Conservation (phyloP, 1,139 yeast genomes). For the Arxiozyma slooffiae region DNA sequence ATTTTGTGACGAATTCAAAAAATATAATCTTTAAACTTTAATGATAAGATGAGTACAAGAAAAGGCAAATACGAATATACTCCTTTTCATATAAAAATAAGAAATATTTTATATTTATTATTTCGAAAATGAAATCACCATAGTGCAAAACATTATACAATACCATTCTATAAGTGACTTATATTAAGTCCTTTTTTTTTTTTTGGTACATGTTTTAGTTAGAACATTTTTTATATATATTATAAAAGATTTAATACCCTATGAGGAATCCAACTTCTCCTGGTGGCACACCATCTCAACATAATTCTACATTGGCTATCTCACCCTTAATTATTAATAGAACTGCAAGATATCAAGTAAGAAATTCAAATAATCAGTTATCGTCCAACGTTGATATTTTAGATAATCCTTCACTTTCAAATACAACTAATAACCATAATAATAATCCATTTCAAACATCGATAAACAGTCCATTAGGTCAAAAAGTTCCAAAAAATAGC, state of each 20-base stretch:
- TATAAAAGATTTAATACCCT: not conserved
- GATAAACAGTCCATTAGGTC: conserved; percentile 26
- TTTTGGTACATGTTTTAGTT: too few species aligned
- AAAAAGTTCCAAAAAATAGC: conserved; percentile 16
- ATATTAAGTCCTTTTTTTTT: too few species aligned
- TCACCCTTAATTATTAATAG: conserved; percentile 45
- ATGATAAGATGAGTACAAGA: too few species aligned
- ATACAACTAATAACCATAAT: not conserved
- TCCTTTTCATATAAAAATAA: too few species aligned
- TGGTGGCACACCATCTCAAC: conserved; percentile 35
- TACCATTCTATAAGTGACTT: too few species aligned
- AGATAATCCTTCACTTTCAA: not conserved
- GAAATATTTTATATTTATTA: too few species aligned
- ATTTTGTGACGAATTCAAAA: too few species aligned
- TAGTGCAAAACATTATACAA: too few species aligned
- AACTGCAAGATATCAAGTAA: conserved; percentile 11
- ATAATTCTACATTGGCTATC: conserved; percentile 53
- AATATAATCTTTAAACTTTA: too few species aligned
- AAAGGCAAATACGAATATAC: too few species aligned
- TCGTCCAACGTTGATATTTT: conserved; percentile 1
- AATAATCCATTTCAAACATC: conserved; percentile 16
- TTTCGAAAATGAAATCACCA: too few species aligned
- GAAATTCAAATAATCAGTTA: conserved; percentile 2
- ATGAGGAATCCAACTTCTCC: conserved; percentile 16
- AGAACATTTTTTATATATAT: too few species aligned